phyloP scores from a whole-genome alignment of 2,329 filamentous ascomycete genomes.

The Aureobasidium namibiae region DNA sequence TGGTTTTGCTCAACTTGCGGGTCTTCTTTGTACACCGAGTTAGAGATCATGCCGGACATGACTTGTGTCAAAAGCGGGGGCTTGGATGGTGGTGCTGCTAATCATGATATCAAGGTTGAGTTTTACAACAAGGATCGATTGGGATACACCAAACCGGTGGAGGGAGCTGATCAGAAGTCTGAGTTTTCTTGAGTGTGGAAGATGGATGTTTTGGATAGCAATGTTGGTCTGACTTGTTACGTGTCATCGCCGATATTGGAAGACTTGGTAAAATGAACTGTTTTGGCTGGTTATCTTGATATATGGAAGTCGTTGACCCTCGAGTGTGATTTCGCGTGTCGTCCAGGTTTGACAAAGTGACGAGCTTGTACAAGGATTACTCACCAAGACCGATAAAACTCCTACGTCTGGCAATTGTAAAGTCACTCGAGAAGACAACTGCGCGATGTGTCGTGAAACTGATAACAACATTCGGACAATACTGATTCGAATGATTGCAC shows the following conservation, averaged over 20 bases:
- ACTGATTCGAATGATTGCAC: no score
- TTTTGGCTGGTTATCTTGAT: neutral
- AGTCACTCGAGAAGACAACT: no score
- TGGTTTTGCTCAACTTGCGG: slow-evolving; percentile 49
- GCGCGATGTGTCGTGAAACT: no score
- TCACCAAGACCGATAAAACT: no score
- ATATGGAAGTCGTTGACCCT: neutral
- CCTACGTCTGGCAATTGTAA: no score
- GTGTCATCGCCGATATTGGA: neutral
- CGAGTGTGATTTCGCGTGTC: no score
- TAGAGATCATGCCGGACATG: slow-evolving; percentile 46
- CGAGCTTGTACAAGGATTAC: no score
- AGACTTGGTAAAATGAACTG: neutral
- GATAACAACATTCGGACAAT: no score
- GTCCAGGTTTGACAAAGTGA: no score
- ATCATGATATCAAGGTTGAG: slow-evolving; percentile 40
- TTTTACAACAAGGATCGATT: slow-evolving; percentile 46
- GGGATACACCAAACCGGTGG: slow-evolving; percentile 33
- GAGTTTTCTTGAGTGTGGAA: slow-evolving; percentile 20
- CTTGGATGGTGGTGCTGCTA: slow-evolving; percentile 41
- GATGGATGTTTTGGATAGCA: neutral
- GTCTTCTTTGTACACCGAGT: slow-evolving; percentile 42
- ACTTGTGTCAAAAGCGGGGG: slow-evolving; percentile 45
- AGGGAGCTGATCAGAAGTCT: slow-evolving; percentile 43
- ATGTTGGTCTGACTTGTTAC: neutral